Evolutionary conservation across 2,329 filamentous ascomycete genomes (phyloP).

Genomic region (Epichloe brachyelytri): DNA sequence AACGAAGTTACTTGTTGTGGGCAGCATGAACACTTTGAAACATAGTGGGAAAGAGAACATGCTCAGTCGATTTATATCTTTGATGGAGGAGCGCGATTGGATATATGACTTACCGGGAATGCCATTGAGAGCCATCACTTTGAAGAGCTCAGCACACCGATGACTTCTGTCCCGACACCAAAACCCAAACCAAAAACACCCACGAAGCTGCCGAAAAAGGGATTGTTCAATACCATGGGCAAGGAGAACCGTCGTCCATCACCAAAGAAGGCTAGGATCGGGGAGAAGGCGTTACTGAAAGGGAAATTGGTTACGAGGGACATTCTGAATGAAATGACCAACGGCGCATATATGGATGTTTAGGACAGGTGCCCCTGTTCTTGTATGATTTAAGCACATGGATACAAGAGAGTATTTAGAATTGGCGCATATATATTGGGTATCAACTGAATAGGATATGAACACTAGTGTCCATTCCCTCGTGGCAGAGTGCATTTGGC

Average conservation of each 20-base stretch:
- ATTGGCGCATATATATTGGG: constrained; percentile 7
- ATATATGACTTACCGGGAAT: constrained; percentile 55
- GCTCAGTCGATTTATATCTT: constrained; percentile 57
- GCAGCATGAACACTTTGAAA: constrained; percentile 69
- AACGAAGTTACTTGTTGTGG: constrained; percentile 81
- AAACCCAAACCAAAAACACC: constrained; percentile 12
- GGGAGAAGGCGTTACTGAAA: constrained; percentile 49
- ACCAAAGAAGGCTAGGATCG: constrained; percentile 44
- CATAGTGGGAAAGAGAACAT: constrained; percentile 60
- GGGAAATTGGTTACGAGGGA: constrained; percentile 59
- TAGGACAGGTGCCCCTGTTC: background rate
- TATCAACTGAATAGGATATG: constrained; percentile 5
- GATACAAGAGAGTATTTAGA: background rate
- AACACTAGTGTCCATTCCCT: background rate
- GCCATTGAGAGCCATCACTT: constrained; percentile 58
- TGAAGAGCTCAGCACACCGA: constrained; percentile 41
- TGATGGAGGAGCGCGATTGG: constrained; percentile 75
- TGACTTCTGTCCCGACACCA: constrained; percentile 10
- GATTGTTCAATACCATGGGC: constrained; percentile 11
- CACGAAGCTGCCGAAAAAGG: constrained; percentile 15
- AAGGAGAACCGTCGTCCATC: constrained; percentile 35
- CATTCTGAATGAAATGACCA: constrained; percentile 60
- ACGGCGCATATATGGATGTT: constrained; percentile 22
- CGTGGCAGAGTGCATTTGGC: constrained; percentile 32
- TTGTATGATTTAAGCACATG: constrained; percentile 1